phyloP scores from a whole-genome alignment of 2,329 filamentous ascomycete species.

The Coniella lustricola region DNA sequence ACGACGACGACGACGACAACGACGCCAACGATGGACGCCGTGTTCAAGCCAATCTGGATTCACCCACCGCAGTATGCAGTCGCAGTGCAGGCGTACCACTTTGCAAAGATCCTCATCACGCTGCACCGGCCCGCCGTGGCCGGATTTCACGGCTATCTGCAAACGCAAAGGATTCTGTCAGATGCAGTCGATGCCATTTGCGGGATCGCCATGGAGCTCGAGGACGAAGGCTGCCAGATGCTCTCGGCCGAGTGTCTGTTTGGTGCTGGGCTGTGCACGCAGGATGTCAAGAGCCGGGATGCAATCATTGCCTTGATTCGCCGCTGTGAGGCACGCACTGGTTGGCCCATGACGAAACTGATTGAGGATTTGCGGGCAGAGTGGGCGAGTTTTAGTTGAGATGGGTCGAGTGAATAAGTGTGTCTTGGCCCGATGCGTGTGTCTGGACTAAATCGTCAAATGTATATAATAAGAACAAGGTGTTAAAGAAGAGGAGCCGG shows the following conservation, averaged over 20 bases:
- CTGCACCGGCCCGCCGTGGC: conserved; percentile 44
- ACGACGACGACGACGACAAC: too few species aligned
- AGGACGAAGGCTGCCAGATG: conserved; percentile 33
- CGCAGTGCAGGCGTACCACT: conserved; percentile 42
- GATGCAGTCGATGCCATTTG: conserved; percentile 42
- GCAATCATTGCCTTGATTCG: conserved; percentile 31
- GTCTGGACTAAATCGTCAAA: neutral
- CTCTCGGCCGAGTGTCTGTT: conserved; percentile 38
- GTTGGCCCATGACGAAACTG: conserved; percentile 31
- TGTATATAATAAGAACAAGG: neutral
- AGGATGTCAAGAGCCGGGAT: conserved; percentile 29
- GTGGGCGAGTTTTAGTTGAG: conserved; percentile 20
- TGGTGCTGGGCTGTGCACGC: conserved; percentile 35
- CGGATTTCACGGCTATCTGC: conserved; percentile 38
- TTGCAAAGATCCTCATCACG: conserved; percentile 45
- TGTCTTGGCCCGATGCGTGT: neutral
- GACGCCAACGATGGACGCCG: conserved; percentile 18
- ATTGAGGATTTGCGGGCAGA: conserved; percentile 24
- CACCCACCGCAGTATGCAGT: conserved; percentile 40
- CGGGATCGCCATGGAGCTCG: conserved; percentile 39
- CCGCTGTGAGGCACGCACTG: conserved; percentile 30
- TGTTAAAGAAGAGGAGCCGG: too few species aligned
- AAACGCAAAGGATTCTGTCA: conserved; percentile 34
- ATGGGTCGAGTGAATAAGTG: neutral
- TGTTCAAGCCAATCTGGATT: conserved; percentile 44